phyloP scores from a whole-genome alignment of 2,329 filamentous ascomycete species.

The Xylariales sp. region DNA sequence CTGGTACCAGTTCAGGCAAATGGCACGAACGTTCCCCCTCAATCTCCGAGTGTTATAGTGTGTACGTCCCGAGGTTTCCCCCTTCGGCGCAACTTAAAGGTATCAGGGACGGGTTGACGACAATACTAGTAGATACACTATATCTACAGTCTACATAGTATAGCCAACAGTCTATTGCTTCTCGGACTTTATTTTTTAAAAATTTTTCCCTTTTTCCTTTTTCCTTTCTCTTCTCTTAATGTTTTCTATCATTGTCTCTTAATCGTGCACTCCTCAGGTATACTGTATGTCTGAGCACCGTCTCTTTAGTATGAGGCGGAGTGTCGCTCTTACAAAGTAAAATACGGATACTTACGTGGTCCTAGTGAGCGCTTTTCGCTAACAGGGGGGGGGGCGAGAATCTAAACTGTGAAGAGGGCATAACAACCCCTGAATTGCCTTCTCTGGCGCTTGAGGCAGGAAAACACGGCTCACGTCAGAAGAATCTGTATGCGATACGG shows the following conservation, averaged over 20 bases:
- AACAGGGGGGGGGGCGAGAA: constrained; percentile 13
- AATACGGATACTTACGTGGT: constrained; percentile 24
- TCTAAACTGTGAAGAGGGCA: constrained; percentile 9
- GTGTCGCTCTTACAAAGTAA: constrained; percentile 22
- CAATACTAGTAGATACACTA: no score
- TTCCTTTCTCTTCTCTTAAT: neutral
- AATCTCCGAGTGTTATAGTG: neutral
- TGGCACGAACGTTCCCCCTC: constrained; percentile 16
- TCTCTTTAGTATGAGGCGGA: constrained; percentile 13
- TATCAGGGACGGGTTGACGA: neutral
- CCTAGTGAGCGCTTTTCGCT: constrained; percentile 19
- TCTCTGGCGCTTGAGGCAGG: constrained; percentile 18
- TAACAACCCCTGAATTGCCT: constrained; percentile 3
- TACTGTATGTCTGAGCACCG: neutral
- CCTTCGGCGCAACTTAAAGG: neutral
- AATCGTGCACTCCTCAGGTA: neutral
- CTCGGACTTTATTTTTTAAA: neutral
- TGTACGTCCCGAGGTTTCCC: constrained; percentile 7
- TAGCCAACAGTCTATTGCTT: neutral
- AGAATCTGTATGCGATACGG: constrained; percentile 12
- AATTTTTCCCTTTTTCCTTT: neutral
- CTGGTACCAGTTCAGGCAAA: constrained; percentile 6
- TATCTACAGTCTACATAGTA: neutral
- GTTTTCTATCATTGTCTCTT: neutral
- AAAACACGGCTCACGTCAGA: constrained; percentile 32